Conservation (phyloP, 768 basidiomycete species). For the Podaxis sp. region DNA sequence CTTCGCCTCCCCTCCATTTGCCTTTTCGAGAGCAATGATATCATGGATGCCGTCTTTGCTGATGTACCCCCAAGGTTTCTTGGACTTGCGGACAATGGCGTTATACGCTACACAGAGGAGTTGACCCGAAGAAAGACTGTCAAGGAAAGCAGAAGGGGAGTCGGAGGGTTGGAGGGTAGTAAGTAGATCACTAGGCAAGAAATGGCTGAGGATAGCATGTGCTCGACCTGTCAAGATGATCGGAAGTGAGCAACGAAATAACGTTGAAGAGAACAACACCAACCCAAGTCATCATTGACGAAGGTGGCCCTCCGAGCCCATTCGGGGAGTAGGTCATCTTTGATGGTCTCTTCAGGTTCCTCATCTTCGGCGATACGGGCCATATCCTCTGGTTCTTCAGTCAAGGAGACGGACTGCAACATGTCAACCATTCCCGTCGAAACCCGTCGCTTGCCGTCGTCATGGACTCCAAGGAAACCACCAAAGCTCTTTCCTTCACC, state of each 20-base stretch:
- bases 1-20: slow-evolving; percentile 36
- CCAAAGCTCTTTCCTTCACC: slow-evolving; percentile 27
- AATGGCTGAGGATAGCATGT: slow-evolving; percentile 56
- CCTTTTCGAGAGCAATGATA: slow-evolving; percentile 63
- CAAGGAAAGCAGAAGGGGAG: slow-evolving; percentile 45
- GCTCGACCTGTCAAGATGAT: slow-evolving; percentile 51
- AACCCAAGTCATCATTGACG: slow-evolving; percentile 57
- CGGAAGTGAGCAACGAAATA: slow-evolving; percentile 5
- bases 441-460: slow-evolving; percentile 47
- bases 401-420: slow-evolving; percentile 47
- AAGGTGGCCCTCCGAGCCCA: slow-evolving; percentile 74
- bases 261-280: slow-evolving; percentile 22
- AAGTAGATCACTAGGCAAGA: slow-evolving; percentile 54
- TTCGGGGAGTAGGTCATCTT: slow-evolving; percentile 71
- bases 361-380: slow-evolving; percentile 38
- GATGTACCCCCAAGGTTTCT: slow-evolving; percentile 88
- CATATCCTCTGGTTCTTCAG: slow-evolving; percentile 60
- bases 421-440: slow-evolving; percentile 61
- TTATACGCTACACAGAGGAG: slow-evolving; percentile 83
- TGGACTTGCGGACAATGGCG: slow-evolving; percentile 73
- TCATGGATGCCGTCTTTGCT: slow-evolving; percentile 78
- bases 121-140: slow-evolving; percentile 71
- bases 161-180: slow-evolving; percentile 14
- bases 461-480: slow-evolving; percentile 17
- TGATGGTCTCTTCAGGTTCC: slow-evolving; percentile 44